Conservation (phyloP, 768 basidiomycete genomes). For the Kondoa subrosea region DNA sequence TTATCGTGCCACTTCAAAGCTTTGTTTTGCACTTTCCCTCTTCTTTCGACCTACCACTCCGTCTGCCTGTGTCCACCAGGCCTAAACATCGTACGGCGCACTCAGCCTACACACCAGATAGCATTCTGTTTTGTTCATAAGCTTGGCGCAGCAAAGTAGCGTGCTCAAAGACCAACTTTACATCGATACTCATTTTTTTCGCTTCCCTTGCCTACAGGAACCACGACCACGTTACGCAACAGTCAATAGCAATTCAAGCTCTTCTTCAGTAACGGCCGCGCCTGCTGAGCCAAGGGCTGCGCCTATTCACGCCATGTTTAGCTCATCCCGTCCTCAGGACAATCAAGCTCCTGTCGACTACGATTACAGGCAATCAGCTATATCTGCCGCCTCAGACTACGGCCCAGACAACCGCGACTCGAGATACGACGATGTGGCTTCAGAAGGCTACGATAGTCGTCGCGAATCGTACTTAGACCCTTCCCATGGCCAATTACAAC, state of each 20-base stretch:
- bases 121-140: too few relatives aligned
- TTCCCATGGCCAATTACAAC: neutral
- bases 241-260: neutral
- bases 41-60: too few relatives aligned
- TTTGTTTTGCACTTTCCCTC: too few relatives aligned
- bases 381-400: constrained; percentile 6
- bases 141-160: too few relatives aligned
- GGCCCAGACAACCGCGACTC: neutral
- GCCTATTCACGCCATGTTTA: constrained; percentile 9
- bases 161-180: too few relatives aligned
- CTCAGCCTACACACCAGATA: too few relatives aligned
- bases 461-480: neutral
- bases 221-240: neutral
- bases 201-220: neutral
- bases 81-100: too few relatives aligned
- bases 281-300: constrained; percentile 35
- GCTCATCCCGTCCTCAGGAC: constrained; percentile 4
- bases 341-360: neutral
- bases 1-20: neutral
- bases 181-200: constrained; percentile 21
- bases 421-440: constrained; percentile 3
- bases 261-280: too few relatives aligned
- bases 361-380: constrained; percentile 2
- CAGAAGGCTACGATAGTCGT: neutral
- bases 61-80: too few relatives aligned